Base-by-base conservation (phyloP, 768 basidiomycete species). In the Naganishia vishniacii region DNA sequence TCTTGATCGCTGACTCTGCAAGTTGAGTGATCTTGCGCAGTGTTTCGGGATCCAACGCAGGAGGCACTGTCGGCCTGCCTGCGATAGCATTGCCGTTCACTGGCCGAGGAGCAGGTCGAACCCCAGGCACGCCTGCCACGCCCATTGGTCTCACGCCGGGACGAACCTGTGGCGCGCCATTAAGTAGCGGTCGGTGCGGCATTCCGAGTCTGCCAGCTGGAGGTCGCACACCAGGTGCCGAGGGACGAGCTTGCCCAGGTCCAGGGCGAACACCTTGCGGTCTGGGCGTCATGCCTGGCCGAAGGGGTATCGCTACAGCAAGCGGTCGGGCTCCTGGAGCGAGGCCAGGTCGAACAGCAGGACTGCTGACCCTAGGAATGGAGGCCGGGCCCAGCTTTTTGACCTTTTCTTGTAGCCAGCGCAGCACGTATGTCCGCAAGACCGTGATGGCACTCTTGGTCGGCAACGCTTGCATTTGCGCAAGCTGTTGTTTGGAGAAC, bases 351-450 rank as follows among this genome's bases (percentile, higher is more conserved):
- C 42, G 42, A 5, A 44, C n/a, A 44, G 42, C 42, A n/a, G 53
- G 53, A 56, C 34, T 56, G 37, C 53, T 34, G 13, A 23, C 18
- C 18, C 26, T 56, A 1, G 53, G 53, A 20, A 56, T 13, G 28
- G 53, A 56, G 11, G 53, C 32, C 18, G 48, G 37, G 25, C 49
- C 58, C 71, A 82, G 78, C 70, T 84, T 83, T 68, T 80, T 81
- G 68, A 85, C 83, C 67, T 80, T 81, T 75, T 91, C 88, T 78
- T 92, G 93, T 72, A 91, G 78, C 65, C 86, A 88, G 60, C 87
- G 83, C 45, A 91, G 88, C 74, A 93, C 89, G 70, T 91, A 88
- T 2, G 83, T 85, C 66, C 91, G 90, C 62, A 94, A 79, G 23
- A 90, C 85, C 68, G 84, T 83, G 58, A 94, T 78, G 6, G 91